phyloP scores from a whole-genome alignment of 768 basidiomycete genomes.

The Amyloporia xantha region DNA sequence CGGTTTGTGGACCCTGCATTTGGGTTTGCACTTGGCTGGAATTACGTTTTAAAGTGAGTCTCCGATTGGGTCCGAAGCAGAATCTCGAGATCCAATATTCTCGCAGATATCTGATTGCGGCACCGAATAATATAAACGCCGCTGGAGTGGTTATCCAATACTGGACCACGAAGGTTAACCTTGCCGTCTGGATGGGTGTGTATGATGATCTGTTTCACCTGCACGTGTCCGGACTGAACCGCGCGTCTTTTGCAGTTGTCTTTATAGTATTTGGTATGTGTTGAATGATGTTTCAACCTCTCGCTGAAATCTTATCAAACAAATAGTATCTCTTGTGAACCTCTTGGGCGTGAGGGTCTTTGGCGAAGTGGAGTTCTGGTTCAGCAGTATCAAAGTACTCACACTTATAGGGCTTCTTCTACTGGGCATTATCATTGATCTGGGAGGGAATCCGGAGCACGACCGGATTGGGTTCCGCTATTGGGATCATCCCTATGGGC shows the following conservation, averaged over 20 bases:
- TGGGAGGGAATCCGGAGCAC: conserved; percentile 40
- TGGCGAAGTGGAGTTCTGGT: conserved; percentile 72
- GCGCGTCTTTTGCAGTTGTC: conserved; percentile 32
- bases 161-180: conserved; percentile 31
- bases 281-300: too few species aligned
- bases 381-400: conserved; percentile 60
- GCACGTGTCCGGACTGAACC: background rate
- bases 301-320: background rate
- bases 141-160: conserved; percentile 39
- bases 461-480: conserved; percentile 31
- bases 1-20: conserved; percentile 64
- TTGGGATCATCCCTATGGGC: conserved; percentile 46
- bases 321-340: conserved; percentile 50
- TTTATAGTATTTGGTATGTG: conserved; percentile 51
- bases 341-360: conserved; percentile 59
- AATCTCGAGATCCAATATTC: conserved; percentile 1
- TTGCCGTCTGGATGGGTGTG: conserved; percentile 54
- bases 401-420: conserved; percentile 44
- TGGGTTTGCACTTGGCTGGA: conserved; percentile 62
- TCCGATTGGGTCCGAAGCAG: background rate
- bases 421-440: conserved; percentile 53
- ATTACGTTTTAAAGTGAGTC: conserved; percentile 49
- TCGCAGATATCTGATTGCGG: conserved; percentile 47
- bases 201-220: conserved; percentile 3
- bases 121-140: conserved; percentile 61